These are phyloP conservation scores for Stereum hirsutum DNA, from an alignment of 1,284 basidiomycete species.

Conservation along the genomic window DNA sequence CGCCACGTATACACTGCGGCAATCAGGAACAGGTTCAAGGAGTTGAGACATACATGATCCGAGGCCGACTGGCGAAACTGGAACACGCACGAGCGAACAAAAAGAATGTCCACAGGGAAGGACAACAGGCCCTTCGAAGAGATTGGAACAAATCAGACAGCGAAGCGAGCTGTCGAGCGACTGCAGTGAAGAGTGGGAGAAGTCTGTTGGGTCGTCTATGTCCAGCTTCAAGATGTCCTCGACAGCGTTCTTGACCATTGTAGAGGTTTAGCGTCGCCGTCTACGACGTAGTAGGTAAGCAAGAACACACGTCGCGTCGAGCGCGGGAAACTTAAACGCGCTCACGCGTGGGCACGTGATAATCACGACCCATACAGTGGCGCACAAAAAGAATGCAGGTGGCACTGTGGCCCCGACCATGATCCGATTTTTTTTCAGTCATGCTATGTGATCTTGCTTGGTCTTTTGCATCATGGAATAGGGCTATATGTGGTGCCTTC, in stretches of 20 bases:
- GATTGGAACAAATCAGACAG: slow-evolving; percentile 64
- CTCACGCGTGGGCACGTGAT: too few relatives aligned
- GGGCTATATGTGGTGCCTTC: too few relatives aligned
- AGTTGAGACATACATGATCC: slow-evolving; percentile 1
- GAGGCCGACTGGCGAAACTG: slow-evolving; percentile 1
- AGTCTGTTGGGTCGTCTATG: slow-evolving; percentile 62
- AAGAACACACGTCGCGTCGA: too few relatives aligned
- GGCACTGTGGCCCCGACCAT: too few relatives aligned
- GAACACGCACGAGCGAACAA: slow-evolving; percentile 55
- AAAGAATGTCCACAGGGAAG: slow-evolving; percentile 69
- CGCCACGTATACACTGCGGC: slow-evolving; percentile 60
- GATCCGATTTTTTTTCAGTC: too few relatives aligned
- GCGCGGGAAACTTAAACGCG: too few relatives aligned
- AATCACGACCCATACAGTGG: too few relatives aligned
- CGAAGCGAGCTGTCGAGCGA: slow-evolving; percentile 53
- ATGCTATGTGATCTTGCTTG: too few relatives aligned
- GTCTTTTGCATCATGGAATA: too few relatives aligned
- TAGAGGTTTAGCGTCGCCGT: neutral
- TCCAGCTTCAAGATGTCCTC: slow-evolving; percentile 17
- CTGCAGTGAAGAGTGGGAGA: slow-evolving; percentile 39
- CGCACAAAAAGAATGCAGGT: too few relatives aligned
- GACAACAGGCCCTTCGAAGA: slow-evolving; percentile 61
- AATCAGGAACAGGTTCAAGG: too few relatives aligned
- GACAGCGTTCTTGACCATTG: slow-evolving; percentile 8
- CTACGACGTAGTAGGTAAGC: too few relatives aligned